Conservation (phyloP, 495 filamentous ascomycete species). For the Aspergillus haitiensis region DNA sequence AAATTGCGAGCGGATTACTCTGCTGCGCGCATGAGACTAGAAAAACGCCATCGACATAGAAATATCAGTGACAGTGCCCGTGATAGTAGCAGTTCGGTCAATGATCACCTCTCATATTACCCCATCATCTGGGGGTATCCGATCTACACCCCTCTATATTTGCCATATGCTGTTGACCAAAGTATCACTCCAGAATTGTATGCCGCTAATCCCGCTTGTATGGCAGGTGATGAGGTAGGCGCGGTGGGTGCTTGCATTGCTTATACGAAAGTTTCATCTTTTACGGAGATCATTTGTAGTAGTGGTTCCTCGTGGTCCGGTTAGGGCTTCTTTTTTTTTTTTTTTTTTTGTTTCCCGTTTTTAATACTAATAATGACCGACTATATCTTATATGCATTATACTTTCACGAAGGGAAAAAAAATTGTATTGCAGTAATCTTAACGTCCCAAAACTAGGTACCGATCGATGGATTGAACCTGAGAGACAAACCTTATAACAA, state of each 20-base stretch:
- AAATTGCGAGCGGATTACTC: conserved; percentile 56
- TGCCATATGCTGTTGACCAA: conserved; percentile 50
- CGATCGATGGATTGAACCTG: too few relatives aligned
- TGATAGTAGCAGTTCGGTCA: conserved; percentile 2
- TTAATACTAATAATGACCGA: not conserved
- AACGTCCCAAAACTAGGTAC: too few relatives aligned
- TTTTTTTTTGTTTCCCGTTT: not conserved
- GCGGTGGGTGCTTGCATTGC: not conserved
- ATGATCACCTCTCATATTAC: conserved; percentile 11
- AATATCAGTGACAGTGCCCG: conserved; percentile 39
- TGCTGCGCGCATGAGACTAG: conserved; percentile 59
- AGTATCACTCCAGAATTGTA: not conserved
- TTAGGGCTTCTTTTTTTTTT: not conserved
- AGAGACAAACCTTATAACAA: too few relatives aligned
- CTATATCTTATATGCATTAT: not conserved
- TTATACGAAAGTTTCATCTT: not conserved
- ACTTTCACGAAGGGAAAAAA: too few relatives aligned
- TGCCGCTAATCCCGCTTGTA: not conserved
- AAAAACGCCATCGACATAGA: conserved; percentile 54
- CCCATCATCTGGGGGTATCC: conserved; percentile 47
- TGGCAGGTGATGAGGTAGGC: not conserved
- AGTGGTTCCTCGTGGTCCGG: not conserved
- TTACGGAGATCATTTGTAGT: not conserved
- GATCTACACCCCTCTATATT: conserved; percentile 53
- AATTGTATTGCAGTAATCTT: too few relatives aligned